Conservation (phyloP, 2,329 filamentous ascomycete genomes). For the Calonectria pteridis region DNA sequence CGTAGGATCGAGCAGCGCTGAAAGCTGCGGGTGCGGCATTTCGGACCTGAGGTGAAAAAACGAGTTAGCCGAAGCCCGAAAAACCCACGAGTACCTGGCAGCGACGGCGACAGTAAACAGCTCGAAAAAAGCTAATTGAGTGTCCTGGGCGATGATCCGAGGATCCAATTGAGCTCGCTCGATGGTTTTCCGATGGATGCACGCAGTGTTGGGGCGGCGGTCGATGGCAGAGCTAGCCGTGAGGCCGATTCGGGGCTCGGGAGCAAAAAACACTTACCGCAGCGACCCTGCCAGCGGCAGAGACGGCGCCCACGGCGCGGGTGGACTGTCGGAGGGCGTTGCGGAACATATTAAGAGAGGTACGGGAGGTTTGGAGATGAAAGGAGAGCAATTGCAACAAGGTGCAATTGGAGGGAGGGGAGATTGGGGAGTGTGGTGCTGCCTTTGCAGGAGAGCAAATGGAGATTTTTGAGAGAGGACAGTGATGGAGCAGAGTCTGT, state of each 20-base stretch:
- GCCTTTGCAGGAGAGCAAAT: constrained; percentile 61
- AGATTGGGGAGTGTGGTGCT: constrained; percentile 66
- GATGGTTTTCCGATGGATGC: constrained; percentile 48
- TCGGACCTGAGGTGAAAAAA: constrained; percentile 79
- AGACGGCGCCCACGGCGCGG: constrained; percentile 93
- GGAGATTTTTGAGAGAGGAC: constrained; percentile 59
- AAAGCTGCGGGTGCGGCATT: constrained; percentile 84
- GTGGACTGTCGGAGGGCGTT: constrained; percentile 97
- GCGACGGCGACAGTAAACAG: constrained; percentile 47
- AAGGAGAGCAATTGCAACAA: constrained; percentile 72
- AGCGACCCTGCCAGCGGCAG: constrained; percentile 90
- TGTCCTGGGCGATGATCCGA: constrained; percentile 30
- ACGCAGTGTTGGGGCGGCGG: constrained; percentile 52
- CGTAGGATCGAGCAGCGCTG: constrained; percentile 87
- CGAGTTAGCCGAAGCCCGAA: constrained; percentile 68
- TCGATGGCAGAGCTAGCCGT: constrained; percentile 57
- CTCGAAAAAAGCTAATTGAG: constrained; percentile 50
- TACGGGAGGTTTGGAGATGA: constrained; percentile 63
- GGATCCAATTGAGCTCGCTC: constrained; percentile 53
- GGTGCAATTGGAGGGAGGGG: constrained; percentile 73
- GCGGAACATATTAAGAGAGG: constrained; percentile 86
- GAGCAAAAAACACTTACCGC: constrained; percentile 79
- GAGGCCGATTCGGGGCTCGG: constrained; percentile 55
- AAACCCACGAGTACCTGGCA: constrained; percentile 45
- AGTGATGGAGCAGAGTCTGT: constrained; percentile 57